phyloP scores from a whole-genome alignment of 441 rosid genomes.

The Capsella rubella region DNA sequence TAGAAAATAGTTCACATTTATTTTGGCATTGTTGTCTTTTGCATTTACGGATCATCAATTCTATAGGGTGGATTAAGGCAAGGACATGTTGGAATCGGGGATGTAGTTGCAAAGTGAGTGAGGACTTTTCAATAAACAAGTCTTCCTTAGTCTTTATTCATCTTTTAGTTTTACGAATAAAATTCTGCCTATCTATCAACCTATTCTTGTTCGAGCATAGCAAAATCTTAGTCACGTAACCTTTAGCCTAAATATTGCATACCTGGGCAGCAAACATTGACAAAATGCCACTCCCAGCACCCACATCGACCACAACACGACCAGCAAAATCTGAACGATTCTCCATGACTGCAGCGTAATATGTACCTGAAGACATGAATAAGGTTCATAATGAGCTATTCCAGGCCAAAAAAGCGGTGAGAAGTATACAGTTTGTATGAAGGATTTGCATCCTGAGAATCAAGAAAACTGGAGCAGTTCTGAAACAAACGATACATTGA shows the following conservation, averaged over 20 bases:
- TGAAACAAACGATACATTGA: conserved; percentile 14
- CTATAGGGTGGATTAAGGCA: conserved; percentile 5
- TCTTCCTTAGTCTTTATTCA: conserved; percentile 1
- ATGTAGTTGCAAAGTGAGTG: conserved; percentile 1
- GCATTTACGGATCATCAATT: background rate
- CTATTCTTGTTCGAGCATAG: conserved; percentile 13
- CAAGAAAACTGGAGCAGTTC: background rate
- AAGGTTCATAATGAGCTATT: conserved; percentile 1
- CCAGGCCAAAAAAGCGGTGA: conserved; percentile 12
- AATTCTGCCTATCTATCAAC: conserved; percentile 16
- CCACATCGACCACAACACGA: conserved; percentile 93
- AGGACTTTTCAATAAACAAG: background rate
- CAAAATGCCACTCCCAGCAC: conserved; percentile 98
- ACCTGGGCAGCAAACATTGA: conserved; percentile 98
- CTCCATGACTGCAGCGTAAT: conserved; percentile 94
- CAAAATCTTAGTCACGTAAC: conserved; percentile 1
- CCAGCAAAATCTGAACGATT: conserved; percentile 87
- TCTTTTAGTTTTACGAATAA: background rate
- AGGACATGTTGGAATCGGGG: background rate
- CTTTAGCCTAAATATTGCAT: conserved; percentile 14
- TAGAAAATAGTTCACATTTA: background rate
- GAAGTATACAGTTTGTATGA: conserved; percentile 5
- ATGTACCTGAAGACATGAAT: conserved; percentile 68
- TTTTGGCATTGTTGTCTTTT: background rate
- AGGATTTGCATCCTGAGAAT: background rate